phyloP scores from a whole-genome alignment of 768 basidiomycete genomes.

The Rhizopogon vinicolor region DNA sequence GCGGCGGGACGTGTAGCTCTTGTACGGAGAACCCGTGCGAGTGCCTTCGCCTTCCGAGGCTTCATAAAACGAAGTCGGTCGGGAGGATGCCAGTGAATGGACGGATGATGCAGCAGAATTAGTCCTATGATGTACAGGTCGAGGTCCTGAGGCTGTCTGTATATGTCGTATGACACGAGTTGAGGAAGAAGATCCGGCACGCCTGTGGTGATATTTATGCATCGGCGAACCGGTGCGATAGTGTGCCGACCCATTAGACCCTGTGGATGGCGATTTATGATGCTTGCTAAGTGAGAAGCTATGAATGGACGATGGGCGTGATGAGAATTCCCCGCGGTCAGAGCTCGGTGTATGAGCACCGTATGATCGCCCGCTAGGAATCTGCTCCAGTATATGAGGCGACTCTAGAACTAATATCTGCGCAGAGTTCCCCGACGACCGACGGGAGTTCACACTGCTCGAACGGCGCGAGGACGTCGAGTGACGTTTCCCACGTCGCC shows the following conservation, averaged over 20 bases:
- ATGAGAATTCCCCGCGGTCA: conserved; percentile 73
- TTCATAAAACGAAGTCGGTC: conserved; percentile 77
- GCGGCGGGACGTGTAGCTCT: conserved; percentile 38
- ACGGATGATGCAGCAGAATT: conserved; percentile 76
- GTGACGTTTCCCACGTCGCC: conserved; percentile 60
- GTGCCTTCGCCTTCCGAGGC: conserved; percentile 62
- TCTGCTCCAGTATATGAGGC: conserved; percentile 39
- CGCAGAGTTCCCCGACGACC: conserved; percentile 54
- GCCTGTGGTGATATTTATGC: conserved; percentile 68
- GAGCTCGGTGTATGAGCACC: conserved; percentile 86
- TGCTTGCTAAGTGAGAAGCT: conserved; percentile 67
- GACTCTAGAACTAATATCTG: conserved; percentile 51
- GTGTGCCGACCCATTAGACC: conserved; percentile 68
- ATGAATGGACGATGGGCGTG: conserved; percentile 82
- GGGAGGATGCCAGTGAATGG: conserved; percentile 71
- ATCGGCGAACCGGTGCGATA: conserved; percentile 72
- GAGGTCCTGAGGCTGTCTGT: conserved; percentile 34
- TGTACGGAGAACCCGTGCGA: conserved; percentile 64
- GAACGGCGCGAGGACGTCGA: conserved; percentile 82
- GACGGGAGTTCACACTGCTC: conserved; percentile 85
- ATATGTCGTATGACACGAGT: conserved; percentile 73
- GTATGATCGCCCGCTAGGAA: conserved; percentile 64
- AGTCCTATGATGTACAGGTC: conserved; percentile 60
- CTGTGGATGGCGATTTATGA: conserved; percentile 71
- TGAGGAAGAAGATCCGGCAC: conserved; percentile 78